phyloP scores from a whole-genome alignment of 2,329 filamentous ascomycete species.

The Botrytis porri region DNA sequence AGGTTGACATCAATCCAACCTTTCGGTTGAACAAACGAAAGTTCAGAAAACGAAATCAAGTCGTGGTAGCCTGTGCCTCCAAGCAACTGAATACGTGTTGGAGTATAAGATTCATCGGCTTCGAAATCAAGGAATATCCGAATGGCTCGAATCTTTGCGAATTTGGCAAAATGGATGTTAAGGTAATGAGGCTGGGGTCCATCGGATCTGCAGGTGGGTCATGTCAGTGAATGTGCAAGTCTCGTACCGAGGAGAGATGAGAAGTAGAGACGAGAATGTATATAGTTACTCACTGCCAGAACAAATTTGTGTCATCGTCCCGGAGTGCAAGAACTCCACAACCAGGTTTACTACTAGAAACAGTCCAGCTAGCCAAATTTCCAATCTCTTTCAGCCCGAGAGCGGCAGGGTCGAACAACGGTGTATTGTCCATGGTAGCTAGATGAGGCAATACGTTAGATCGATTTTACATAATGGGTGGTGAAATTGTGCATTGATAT shows the following conservation, averaged over 20 bases:
- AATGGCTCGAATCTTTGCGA: constrained; percentile 73
- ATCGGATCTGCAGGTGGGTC: constrained; percentile 58
- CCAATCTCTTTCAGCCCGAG: constrained; percentile 75
- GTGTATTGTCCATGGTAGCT: constrained; percentile 38
- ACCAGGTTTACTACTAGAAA: constrained; percentile 77
- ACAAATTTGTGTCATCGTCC: constrained; percentile 67
- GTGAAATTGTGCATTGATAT: background rate
- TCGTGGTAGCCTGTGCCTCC: constrained; percentile 91
- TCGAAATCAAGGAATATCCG: constrained; percentile 88
- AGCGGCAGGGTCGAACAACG: constrained; percentile 49
- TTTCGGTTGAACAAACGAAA: constrained; percentile 73
- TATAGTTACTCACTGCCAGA: constrained; percentile 69
- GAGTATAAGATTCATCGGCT: constrained; percentile 93
- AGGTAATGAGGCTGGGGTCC: constrained; percentile 79
- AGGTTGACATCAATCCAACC: constrained; percentile 90
- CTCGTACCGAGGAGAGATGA: background rate
- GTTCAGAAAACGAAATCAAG: constrained; percentile 79
- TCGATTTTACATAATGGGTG: constrained; percentile 16
- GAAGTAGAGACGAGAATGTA: too few relatives aligned
- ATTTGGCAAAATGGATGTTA: constrained; percentile 82
- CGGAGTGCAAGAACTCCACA: constrained; percentile 75
- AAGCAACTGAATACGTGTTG: constrained; percentile 84
- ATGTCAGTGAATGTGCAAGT: background rate
- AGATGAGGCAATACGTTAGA: background rate
- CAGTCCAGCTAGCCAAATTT: constrained; percentile 78